A percentile compares a stretch with the other conserved stretches of the same genome.
Evolutionary conservation across 2,329 filamentous ascomycete genomes (phyloP).

Genomic region (Beauveria caledonica): DNA sequence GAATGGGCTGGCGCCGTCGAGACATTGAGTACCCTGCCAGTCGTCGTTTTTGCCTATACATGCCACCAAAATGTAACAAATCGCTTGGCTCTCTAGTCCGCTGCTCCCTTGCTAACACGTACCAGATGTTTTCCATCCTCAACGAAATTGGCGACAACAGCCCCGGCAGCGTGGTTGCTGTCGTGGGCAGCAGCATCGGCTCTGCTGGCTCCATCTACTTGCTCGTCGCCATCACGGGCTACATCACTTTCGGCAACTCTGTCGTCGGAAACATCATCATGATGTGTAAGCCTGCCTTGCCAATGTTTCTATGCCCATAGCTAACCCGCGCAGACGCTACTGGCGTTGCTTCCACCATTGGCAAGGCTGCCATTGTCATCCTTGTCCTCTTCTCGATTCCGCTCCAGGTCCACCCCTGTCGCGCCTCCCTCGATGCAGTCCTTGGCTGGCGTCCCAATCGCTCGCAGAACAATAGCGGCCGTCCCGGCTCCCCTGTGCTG

Average conservation of each 20-base stretch:
- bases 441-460: constrained; percentile 74
- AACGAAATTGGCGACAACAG: constrained; percentile 89
- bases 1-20: constrained; percentile 72
- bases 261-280: constrained; percentile 88
- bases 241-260: constrained; percentile 87
- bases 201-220: constrained; percentile 82
- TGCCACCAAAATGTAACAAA: constrained; percentile 85
- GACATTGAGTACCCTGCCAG: constrained; percentile 77
- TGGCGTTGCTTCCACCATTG: constrained; percentile 73
- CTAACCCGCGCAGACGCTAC: constrained; percentile 29
- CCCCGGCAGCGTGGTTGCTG: constrained; percentile 62
- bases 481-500: constrained; percentile 36
- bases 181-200: constrained; percentile 78
- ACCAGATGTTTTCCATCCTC: constrained; percentile 93
- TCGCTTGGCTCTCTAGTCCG: background rate
- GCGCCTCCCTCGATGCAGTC: constrained; percentile 92
- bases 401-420: constrained; percentile 89
- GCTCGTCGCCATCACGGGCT: constrained; percentile 88
- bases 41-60: constrained; percentile 98
- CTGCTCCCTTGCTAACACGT: constrained; percentile 21
- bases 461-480: constrained; percentile 27
- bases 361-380: constrained; percentile 88
- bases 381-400: constrained; percentile 96
- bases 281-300: constrained; percentile 59
- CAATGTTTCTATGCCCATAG: too few relatives aligned